phyloP scores from a whole-genome alignment of 768 basidiomycete genomes.

The Terana coerulea region DNA sequence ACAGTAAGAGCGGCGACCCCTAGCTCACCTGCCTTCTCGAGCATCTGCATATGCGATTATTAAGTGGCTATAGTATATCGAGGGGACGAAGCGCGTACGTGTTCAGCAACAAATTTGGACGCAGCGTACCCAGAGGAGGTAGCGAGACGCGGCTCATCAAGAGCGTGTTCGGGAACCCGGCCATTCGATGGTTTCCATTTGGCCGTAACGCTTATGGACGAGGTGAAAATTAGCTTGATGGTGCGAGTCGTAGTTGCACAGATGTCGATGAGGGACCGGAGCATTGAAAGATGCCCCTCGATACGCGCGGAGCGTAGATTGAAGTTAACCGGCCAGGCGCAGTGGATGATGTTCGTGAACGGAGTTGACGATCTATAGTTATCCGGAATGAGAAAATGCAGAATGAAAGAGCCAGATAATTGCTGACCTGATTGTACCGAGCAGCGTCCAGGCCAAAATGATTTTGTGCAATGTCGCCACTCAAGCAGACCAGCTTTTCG shows the following conservation, averaged over 20 bases:
- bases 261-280: too few species aligned
- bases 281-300: too few species aligned
- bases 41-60: too few species aligned
- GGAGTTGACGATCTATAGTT: background rate
- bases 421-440: conserved; percentile 16
- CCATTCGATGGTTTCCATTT: too few species aligned
- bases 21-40: too few species aligned
- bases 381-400: background rate
- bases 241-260: background rate
- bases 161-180: too few species aligned
- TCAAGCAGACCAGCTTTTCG: conserved; percentile 15
- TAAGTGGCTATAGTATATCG: too few species aligned
- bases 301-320: too few species aligned
- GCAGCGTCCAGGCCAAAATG: conserved; percentile 15
- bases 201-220: background rate
- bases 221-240: background rate
- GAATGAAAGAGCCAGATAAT: background rate
- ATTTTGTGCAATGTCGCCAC: conserved; percentile 16
- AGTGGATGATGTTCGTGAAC: background rate
- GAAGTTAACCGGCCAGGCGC: conserved; percentile 1
- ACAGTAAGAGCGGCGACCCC: conserved; percentile 10
- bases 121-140: too few species aligned
- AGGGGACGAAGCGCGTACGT: too few species aligned
- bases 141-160: too few species aligned
- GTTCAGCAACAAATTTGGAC: too few species aligned